Conservation (phyloP, 2,329 filamentous ascomycete genomes). For the Dactylellina cionopaga region DNA sequence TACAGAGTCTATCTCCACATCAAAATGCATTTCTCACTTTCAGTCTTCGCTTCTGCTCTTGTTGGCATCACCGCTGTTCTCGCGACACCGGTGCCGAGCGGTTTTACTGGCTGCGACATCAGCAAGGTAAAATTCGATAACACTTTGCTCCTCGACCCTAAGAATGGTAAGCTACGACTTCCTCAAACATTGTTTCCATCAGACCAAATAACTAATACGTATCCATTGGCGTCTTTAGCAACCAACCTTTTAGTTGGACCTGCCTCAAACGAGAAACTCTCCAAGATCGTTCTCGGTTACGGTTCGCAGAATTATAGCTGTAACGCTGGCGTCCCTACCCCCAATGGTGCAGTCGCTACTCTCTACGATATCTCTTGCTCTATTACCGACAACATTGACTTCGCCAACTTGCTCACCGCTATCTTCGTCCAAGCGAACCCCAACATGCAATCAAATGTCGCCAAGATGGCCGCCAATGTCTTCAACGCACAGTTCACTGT, state of each 20-base stretch:
- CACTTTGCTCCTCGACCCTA: conserved; percentile 1
- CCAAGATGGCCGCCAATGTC: conserved; percentile 66
- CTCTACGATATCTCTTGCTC: conserved; percentile 91
- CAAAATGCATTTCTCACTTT: conserved; percentile 43
- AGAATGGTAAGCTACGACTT: conserved; percentile 20
- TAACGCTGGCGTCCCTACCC: conserved; percentile 70
- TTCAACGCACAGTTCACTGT: conserved; percentile 66
- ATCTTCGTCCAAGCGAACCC: conserved; percentile 71
- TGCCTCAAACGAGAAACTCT: conserved; percentile 8
- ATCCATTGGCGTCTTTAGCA: conserved; percentile 6
- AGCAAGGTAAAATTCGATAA: neutral
- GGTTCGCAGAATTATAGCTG: conserved; percentile 97
- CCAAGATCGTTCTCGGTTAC: conserved; percentile 76
- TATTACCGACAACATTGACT: conserved; percentile 70
- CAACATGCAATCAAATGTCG: conserved; percentile 58
- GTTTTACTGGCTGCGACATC: conserved; percentile 16
- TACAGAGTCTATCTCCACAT: neutral
- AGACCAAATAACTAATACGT: no score
- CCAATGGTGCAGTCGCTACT: conserved; percentile 78
- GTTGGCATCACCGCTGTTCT: conserved; percentile 26
- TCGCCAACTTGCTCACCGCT: conserved; percentile 72
- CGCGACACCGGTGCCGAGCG: conserved; percentile 7
- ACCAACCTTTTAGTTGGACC: neutral
- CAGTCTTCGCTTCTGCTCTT: conserved; percentile 16
- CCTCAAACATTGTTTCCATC: neutral